Evolutionary conservation across 345 rosid genomes (phyloP).

Genomic region (Cochlearia excelsa): DNA sequence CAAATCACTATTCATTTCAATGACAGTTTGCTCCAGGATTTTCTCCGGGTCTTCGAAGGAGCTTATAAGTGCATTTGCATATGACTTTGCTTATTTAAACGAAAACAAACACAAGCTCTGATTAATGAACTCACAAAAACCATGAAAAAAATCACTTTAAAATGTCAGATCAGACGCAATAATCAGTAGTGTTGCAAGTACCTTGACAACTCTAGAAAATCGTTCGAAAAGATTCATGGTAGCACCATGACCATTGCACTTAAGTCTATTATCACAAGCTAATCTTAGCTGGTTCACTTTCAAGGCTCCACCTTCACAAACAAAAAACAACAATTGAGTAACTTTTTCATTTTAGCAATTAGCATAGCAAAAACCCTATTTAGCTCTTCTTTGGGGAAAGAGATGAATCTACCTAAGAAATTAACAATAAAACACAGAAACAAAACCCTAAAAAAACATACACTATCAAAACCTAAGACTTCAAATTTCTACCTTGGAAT

Average conservation of each 20-base stretch:
- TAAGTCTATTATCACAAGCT: conserved; percentile 38
- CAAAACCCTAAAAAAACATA: background rate
- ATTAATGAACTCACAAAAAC: conserved; percentile 10
- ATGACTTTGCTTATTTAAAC: conserved; percentile 46
- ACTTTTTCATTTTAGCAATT: background rate
- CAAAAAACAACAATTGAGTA: background rate
- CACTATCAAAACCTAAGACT: background rate
- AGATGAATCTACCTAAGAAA: background rate
- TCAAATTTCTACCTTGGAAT: background rate
- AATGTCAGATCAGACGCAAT: background rate
- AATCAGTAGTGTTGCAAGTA: conserved; percentile 20
- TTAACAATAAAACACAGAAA: background rate
- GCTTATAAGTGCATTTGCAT: conserved; percentile 63
- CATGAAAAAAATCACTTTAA: background rate
- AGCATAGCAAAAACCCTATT: background rate
- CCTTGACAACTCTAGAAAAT: conserved; percentile 71
- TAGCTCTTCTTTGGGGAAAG: background rate
- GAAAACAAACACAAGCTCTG: conserved; percentile 10
- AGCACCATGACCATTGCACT: conserved; percentile 48
- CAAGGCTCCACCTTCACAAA: conserved; percentile 31
- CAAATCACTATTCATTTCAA: conserved; percentile 75
- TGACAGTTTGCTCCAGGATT: conserved; percentile 69
- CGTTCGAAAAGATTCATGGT: conserved; percentile 70
- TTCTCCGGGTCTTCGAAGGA: conserved; percentile 78
- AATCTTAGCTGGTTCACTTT: conserved; percentile 40